Evolutionary conservation across 2,329 filamentous ascomycete species (phyloP).

Genomic region (Kalmusia sp.): DNA sequence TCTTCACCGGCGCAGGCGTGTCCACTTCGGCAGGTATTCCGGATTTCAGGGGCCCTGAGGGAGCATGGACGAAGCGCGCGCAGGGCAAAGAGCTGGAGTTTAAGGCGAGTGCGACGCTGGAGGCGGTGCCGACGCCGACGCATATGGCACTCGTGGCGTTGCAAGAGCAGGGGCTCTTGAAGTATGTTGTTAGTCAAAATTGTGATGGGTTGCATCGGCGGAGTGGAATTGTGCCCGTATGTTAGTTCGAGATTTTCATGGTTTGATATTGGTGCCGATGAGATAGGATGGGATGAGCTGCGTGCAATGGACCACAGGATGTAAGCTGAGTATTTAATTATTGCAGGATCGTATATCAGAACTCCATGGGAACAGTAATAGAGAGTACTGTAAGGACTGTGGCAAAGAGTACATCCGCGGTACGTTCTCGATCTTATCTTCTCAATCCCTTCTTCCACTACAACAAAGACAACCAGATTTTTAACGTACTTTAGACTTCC

Average conservation of each 20-base stretch:
- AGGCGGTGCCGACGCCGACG: constrained; percentile 1
- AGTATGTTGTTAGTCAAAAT: constrained; percentile 7
- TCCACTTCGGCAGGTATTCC: constrained; percentile 4
- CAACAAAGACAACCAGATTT: not conserved
- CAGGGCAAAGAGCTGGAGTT: constrained; percentile 4
- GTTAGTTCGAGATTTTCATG: not conserved
- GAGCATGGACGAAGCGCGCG: constrained; percentile 6
- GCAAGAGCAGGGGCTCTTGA: not conserved
- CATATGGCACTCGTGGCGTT: constrained; percentile 8
- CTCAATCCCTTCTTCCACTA: not conserved
- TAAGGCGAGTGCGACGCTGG: not conserved
- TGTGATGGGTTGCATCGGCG: constrained; percentile 7
- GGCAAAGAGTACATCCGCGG: constrained; percentile 6
- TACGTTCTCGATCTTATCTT: not conserved
- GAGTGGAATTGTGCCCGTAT: not conserved
- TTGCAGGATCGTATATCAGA: constrained; percentile 5
- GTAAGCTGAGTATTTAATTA: not conserved
- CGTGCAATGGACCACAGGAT: too few species aligned
- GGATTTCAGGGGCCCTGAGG: constrained; percentile 4
- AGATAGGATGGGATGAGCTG: not conserved
- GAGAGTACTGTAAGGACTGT: constrained; percentile 3
- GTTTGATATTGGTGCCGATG: not conserved
- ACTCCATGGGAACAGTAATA: constrained; percentile 4
- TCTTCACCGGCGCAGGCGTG: not conserved
- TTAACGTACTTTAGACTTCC: not conserved